Conservation (phyloP, 495 filamentous ascomycete species). For the Terfezia boudieri region DNA sequence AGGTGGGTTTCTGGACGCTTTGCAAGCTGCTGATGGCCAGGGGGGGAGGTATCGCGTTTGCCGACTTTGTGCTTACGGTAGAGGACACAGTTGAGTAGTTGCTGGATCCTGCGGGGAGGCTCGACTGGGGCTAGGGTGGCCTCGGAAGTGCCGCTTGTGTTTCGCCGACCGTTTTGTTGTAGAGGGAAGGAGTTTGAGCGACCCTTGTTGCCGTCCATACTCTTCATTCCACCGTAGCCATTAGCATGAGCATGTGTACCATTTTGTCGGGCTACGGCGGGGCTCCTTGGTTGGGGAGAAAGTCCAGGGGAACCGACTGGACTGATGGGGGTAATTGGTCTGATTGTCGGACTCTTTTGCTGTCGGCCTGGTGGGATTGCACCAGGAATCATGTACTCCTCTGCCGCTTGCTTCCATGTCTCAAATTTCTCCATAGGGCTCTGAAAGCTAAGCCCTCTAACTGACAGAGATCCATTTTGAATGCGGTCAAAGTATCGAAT, state of each 20-base stretch:
- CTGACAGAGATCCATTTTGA: slow-evolving; percentile 30
- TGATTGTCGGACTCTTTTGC: slow-evolving; percentile 11
- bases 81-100: slow-evolving; percentile 36
- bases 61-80: slow-evolving; percentile 35
- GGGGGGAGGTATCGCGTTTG: slow-evolving; percentile 7
- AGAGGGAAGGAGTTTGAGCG: neutral
- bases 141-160: neutral
- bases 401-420: slow-evolving; percentile 35
- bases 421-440: slow-evolving; percentile 36
- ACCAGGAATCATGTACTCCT: slow-evolving; percentile 29
- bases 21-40: slow-evolving; percentile 10
- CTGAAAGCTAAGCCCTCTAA: slow-evolving; percentile 30
- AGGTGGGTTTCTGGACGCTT: slow-evolving; percentile 27
- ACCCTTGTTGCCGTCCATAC: neutral
- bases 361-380: slow-evolving; percentile 19
- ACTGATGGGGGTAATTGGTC: slow-evolving; percentile 22
- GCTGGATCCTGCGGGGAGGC: slow-evolving; percentile 20
- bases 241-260: slow-evolving; percentile 4
- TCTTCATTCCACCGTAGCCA: neutral
- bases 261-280: neutral
- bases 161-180: slow-evolving; percentile 1
- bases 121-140: slow-evolving; percentile 25
- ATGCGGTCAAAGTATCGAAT: slow-evolving; percentile 43
- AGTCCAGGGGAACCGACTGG: slow-evolving; percentile 5
- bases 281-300: neutral